Conservation (phyloP, 2,329 filamentous ascomycete genomes). For the Colletotrichum melonis region DNA sequence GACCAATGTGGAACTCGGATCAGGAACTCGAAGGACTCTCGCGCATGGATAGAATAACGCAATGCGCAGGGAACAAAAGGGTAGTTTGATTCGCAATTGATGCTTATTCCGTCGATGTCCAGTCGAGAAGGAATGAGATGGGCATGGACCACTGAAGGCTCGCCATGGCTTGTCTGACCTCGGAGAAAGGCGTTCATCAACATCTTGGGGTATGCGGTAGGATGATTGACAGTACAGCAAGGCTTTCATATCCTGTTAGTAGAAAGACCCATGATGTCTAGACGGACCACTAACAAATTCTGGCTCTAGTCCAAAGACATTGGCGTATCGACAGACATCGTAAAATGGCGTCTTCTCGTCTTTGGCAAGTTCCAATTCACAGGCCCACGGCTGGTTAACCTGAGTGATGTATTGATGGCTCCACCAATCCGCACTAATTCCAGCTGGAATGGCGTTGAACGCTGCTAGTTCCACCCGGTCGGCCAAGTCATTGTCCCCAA, state of each 20-base stretch:
- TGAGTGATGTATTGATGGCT: constrained; percentile 65
- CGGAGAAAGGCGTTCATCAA: constrained; percentile 43
- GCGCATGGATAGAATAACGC: constrained; percentile 41
- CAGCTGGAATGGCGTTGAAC: constrained; percentile 66
- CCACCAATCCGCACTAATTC: constrained; percentile 64
- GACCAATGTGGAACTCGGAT: constrained; percentile 40
- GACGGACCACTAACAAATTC: constrained; percentile 47
- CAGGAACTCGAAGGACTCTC: constrained; percentile 39
- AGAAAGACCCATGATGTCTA: background rate
- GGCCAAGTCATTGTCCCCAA: constrained; percentile 53
- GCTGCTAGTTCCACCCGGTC: constrained; percentile 63
- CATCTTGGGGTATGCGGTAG: constrained; percentile 68
- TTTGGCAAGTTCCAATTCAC: constrained; percentile 47
- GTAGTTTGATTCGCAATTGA: constrained; percentile 59
- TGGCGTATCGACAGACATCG: constrained; percentile 43
- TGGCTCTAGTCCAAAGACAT: constrained; percentile 58
- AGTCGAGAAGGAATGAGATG: constrained; percentile 5
- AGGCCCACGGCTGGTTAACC: constrained; percentile 62
- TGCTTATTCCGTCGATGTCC: constrained; percentile 5
- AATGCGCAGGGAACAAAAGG: constrained; percentile 43
- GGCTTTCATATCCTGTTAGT: constrained; percentile 41
- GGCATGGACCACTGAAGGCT: background rate
- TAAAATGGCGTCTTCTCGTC: constrained; percentile 49
- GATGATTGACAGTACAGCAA: constrained; percentile 70
- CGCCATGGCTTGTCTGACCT: background rate